These are phyloP conservation scores for Taphrina populina DNA, from an alignment of 1,139 yeast genomes.

Conservation along the genomic window DNA sequence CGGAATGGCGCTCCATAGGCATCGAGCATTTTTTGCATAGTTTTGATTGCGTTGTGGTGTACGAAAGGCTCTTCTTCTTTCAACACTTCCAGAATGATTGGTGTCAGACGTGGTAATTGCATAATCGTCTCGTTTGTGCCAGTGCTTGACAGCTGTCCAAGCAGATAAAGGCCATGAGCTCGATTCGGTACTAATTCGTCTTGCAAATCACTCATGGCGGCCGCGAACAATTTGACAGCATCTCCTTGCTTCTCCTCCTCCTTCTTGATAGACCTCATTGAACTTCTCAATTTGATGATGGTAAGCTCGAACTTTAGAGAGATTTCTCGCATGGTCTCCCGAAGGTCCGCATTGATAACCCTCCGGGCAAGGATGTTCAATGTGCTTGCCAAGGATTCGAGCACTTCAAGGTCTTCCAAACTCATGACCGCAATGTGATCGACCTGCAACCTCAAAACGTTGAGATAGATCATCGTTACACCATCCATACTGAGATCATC, in stretches of 20 bases:
- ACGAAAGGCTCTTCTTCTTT: conserved; percentile 82
- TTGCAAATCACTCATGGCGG: conserved; percentile 47
- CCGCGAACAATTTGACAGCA: conserved; percentile 43
- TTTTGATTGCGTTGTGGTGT: conserved; percentile 78
- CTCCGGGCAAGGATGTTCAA: no score
- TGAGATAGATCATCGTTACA: conserved; percentile 1
- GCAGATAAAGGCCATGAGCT: conserved; percentile 75
- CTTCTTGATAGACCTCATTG: no score
- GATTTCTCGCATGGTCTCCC: no score
- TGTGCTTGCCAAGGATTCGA: background rate
- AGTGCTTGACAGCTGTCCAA: conserved; percentile 55
- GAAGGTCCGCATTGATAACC: no score
- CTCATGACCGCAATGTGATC: background rate
- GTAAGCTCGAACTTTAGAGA: no score
- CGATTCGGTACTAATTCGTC: conserved; percentile 81
- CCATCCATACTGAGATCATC: background rate
- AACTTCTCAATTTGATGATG: no score
- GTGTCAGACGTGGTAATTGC: conserved; percentile 56
- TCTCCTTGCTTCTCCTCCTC: conserved; percentile 49
- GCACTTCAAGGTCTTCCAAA: background rate
- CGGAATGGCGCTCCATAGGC: conserved; percentile 3
- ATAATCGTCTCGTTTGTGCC: conserved; percentile 52
- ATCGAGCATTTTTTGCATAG: conserved; percentile 47
- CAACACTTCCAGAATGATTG: conserved; percentile 63
- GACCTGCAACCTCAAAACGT: background rate